phyloP scores from a whole-genome alignment of 495 filamentous ascomycete genomes.

The Aspergillus haitiensis region DNA sequence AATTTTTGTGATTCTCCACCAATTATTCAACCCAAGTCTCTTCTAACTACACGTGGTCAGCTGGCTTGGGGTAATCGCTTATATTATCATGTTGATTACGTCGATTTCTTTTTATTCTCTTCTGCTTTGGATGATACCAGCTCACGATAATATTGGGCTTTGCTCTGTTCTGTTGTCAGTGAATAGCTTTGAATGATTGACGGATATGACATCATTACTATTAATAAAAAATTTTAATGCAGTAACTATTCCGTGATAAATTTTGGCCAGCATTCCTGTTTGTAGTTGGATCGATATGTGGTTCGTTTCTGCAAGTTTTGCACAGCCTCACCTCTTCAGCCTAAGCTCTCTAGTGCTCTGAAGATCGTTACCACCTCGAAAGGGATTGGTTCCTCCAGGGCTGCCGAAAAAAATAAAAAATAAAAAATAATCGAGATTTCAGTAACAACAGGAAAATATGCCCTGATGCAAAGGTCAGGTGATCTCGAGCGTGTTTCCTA shows the following conservation, averaged over 20 bases:
- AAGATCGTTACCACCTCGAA: neutral
- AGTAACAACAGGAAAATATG: no score
- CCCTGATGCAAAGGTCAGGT: conserved; percentile 21
- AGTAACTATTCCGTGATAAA: no score
- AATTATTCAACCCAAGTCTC: neutral
- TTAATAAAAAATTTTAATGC: neutral
- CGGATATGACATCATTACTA: conserved; percentile 34
- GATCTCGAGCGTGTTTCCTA: conserved; percentile 20
- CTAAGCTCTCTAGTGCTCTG: neutral
- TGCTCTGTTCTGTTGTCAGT: conserved; percentile 30
- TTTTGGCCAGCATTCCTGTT: no score
- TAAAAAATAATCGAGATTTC: no score
- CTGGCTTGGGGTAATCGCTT: conserved; percentile 31
- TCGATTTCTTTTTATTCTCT: conserved; percentile 21
- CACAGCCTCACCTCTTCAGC: conserved; percentile 9
- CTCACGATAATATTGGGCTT: conserved; percentile 42
- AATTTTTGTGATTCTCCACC: conserved; percentile 6
- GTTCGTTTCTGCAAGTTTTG: neutral
- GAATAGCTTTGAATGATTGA: conserved; percentile 39
- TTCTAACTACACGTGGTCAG: conserved; percentile 6
- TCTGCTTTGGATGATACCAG: conserved; percentile 46
- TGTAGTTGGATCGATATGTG: no score
- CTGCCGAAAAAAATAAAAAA: no score
- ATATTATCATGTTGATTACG: conserved; percentile 25
- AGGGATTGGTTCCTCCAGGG: no score